Percentiles rank a stretch among this genome's conserved stretches.
phyloP scores from a whole-genome alignment of 257 asterid genomes.

The Leptodermis oblonga region DNA sequence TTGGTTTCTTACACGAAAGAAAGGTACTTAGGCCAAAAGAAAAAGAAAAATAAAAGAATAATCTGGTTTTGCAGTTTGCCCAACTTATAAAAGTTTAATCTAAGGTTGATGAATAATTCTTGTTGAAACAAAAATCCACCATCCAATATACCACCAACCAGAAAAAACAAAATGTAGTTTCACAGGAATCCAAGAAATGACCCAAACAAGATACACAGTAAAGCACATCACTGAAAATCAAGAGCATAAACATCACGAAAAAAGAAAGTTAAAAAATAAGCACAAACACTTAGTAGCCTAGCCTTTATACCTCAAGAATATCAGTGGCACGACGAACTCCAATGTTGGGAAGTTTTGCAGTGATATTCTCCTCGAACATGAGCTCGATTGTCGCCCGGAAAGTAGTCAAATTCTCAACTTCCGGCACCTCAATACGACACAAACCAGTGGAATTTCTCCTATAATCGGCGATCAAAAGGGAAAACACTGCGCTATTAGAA shows the following conservation, averaged over 20 bases:
- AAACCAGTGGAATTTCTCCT: conserved; percentile 51
- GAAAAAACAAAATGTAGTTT: no score
- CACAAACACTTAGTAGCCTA: neutral
- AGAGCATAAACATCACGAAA: neutral
- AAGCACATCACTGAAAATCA: neutral
- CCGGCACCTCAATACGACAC: conserved; percentile 91
- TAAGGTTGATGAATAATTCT: no score
- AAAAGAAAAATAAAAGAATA: no score
- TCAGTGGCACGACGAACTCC: conserved; percentile 77
- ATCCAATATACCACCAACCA: no score
- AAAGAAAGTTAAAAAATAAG: no score
- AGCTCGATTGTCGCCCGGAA: conserved; percentile 80
- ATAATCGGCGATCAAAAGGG: conserved; percentile 53
- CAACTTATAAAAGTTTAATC: no score
- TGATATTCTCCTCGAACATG: conserved; percentile 82
- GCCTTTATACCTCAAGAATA: conserved; percentile 77
- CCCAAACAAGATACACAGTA: neutral
- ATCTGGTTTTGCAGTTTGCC: neutral
- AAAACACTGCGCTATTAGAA: conserved; percentile 62
- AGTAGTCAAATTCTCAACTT: conserved; percentile 63
- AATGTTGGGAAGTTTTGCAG: conserved; percentile 49
- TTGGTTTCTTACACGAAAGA: neutral
- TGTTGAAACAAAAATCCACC: no score
- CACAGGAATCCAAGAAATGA: neutral
- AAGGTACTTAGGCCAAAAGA: neutral